Conservation (phyloP, 306 rosid genomes). For the Abrus precatorius region DNA sequence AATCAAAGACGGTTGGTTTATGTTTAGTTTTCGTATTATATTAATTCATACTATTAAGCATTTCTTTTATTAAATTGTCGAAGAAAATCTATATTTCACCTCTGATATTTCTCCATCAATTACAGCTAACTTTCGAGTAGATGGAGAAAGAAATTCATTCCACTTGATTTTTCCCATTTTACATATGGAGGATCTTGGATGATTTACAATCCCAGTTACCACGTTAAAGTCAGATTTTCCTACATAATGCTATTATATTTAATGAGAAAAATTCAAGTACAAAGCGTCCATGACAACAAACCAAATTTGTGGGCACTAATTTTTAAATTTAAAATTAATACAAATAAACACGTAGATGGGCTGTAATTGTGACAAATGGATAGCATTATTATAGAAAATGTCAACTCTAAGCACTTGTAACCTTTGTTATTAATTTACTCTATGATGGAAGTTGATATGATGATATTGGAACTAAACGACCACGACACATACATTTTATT, state of each 20-base stretch:
- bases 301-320: not conserved
- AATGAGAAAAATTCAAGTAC: constrained; percentile 24
- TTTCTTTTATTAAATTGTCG: no score
- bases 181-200: constrained; percentile 36
- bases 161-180: constrained; percentile 2
- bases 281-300: not conserved
- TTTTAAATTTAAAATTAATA: not conserved
- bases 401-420: constrained; percentile 56
- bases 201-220: constrained; percentile 15
- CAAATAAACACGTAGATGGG: constrained; percentile 16
- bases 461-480: constrained; percentile 30
- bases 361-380: constrained; percentile 39
- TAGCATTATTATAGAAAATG: constrained; percentile 49
- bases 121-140: not conserved
- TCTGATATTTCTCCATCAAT: no score
- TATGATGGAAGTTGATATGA: constrained; percentile 40
- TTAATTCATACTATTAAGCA: no score
- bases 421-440: constrained; percentile 17
- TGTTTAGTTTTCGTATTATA: no score
- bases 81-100: no score
- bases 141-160: not conserved
- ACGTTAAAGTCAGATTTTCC: constrained; percentile 4
- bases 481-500: constrained; percentile 30
- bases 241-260: constrained; percentile 28
- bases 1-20: no score